Conservation (phyloP, 805 yeast genomes). For the Teunomyces panamensis region DNA sequence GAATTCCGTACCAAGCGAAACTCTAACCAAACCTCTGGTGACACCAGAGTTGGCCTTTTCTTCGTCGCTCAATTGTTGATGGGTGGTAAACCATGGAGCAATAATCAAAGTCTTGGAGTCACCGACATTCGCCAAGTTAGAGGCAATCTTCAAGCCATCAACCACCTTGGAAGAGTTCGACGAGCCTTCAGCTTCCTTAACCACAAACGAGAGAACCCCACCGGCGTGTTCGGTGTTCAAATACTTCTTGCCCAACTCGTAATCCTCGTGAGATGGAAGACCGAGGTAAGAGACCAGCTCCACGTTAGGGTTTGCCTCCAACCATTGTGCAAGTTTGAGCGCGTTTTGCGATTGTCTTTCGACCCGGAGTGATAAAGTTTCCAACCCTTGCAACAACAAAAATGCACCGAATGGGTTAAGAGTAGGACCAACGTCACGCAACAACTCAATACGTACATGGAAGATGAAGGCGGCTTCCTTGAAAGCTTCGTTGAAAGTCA, state of each 20-base stretch:
- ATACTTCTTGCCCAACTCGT: slow-evolving; percentile 81
- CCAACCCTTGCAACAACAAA: slow-evolving; percentile 85
- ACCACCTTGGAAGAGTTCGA: slow-evolving; percentile 78
- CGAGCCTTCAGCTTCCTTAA: slow-evolving; percentile 48
- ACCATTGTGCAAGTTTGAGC: slow-evolving; percentile 69
- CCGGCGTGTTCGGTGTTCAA: slow-evolving; percentile 63
- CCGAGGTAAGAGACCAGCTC: slow-evolving; percentile 94
- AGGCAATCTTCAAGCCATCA: slow-evolving; percentile 78
- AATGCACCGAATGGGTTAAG: slow-evolving; percentile 87
- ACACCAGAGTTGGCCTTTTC: slow-evolving; percentile 86
- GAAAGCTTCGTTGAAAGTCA: slow-evolving; percentile 74
- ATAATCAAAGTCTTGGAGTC: slow-evolving; percentile 93
- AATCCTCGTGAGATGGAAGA: slow-evolving; percentile 71
- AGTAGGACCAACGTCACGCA: slow-evolving; percentile 91
- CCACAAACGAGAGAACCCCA: slow-evolving; percentile 87
- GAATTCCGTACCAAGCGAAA: slow-evolving; percentile 87
- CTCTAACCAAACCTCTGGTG: slow-evolving; percentile 80
- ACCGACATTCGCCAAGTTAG: slow-evolving; percentile 95
- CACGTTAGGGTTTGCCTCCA: slow-evolving; percentile 72
- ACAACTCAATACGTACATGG: slow-evolving; percentile 76
- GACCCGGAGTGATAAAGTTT: slow-evolving; percentile 88
- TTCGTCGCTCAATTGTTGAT: slow-evolving; percentile 80
- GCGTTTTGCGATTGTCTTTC: slow-evolving; percentile 90
- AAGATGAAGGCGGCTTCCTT: slow-evolving; percentile 78
- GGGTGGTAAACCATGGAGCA: slow-evolving; percentile 95